Conservation (phyloP, 164 flowering plant genomes). For the Taxillus chinensis region DNA sequence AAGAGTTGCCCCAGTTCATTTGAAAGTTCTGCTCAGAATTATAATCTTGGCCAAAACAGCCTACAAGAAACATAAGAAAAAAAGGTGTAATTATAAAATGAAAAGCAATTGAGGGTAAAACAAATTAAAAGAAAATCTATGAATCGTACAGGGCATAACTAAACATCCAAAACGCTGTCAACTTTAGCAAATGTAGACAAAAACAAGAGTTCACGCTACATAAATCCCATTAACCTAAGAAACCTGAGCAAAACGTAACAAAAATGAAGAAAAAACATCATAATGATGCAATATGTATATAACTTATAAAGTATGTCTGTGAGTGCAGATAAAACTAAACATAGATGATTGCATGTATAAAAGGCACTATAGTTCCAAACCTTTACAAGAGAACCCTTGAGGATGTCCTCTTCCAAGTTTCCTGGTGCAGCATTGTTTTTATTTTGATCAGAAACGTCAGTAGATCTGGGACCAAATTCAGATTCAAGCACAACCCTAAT, state of each 20-base stretch:
- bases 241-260: neutral
- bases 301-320: neutral
- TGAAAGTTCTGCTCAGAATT: too few relatives aligned
- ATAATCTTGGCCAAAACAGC: too few relatives aligned
- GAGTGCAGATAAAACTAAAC: neutral
- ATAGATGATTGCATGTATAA: neutral
- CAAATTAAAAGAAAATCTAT: too few relatives aligned
- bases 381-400: constrained; percentile 77
- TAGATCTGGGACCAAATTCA: constrained; percentile 19
- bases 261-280: neutral
- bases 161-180: neutral
- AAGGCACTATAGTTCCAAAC: constrained; percentile 21
- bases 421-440: constrained; percentile 15
- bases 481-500: constrained; percentile 28
- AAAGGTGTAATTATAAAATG: too few relatives aligned
- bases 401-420: constrained; percentile 24
- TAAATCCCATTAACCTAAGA: neutral
- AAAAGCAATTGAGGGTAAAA: too few relatives aligned
- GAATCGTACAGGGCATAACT: neutral
- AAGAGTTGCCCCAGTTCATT: too few relatives aligned
- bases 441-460: constrained; percentile 11
- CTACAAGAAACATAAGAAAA: too few relatives aligned
- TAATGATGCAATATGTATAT: neutral
- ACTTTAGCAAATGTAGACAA: neutral
- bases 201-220: neutral